phyloP scores from a whole-genome alignment of 345 rosid genomes.

The Melaleuca alternifolia region DNA sequence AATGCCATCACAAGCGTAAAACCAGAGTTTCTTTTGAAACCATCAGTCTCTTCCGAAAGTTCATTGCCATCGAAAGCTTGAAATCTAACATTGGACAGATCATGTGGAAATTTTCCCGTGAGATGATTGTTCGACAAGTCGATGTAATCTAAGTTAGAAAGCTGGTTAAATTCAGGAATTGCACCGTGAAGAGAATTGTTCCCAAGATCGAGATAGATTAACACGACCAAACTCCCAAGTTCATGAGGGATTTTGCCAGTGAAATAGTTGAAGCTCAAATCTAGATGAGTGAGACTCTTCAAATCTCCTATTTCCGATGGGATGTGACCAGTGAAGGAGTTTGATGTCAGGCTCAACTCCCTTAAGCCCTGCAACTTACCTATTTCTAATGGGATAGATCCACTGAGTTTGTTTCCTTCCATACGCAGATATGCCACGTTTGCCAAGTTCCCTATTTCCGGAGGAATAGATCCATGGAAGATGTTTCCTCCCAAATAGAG shows the following conservation, averaged over 20 bases:
- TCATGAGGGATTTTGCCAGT: neutral
- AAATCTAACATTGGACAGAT: fast-evolving
- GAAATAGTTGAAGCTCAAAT: neutral
- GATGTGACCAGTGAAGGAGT: neutral
- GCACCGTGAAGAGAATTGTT: neutral
- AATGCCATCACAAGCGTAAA: neutral
- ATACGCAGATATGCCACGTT: neutral
- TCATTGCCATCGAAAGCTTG: neutral
- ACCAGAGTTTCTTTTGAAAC: neutral
- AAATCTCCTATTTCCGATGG: neutral
- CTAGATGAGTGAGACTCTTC: neutral
- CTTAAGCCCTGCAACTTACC: neutral
- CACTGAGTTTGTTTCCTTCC: neutral
- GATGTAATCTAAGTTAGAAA: neutral
- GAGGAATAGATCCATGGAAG: no score
- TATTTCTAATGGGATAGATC: neutral
- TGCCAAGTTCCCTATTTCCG: neutral
- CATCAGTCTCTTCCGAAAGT: neutral
- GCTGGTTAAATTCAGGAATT: neutral
- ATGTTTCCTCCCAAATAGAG: neutral
- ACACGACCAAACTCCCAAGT: neutral
- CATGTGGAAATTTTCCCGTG: neutral
- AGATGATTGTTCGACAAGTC: neutral
- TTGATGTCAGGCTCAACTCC: neutral
- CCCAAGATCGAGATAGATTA: neutral